Evolutionary conservation across 306 rosid genomes (phyloP).

Genomic region (Rosa chinensis): DNA sequence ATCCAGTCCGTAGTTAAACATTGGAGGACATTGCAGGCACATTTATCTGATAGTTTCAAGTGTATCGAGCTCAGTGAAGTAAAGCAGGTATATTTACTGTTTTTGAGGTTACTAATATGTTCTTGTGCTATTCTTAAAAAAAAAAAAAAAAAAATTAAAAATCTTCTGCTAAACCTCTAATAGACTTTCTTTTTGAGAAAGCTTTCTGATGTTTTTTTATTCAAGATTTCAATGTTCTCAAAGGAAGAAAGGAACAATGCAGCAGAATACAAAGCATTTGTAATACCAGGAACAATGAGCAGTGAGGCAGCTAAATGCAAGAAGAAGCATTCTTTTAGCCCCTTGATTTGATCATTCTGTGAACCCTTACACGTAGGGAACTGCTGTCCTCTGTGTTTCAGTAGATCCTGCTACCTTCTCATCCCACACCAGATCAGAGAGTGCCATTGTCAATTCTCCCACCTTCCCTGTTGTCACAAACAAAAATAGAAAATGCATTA

Average conservation of each 20-base stretch:
- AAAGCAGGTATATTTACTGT: background rate
- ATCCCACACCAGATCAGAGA: constrained; percentile 74
- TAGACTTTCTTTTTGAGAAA: constrained; percentile 5
- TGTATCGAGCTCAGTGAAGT: background rate
- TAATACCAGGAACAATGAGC: constrained; percentile 21
- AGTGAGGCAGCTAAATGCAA: constrained; percentile 20
- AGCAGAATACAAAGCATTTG: constrained; percentile 6
- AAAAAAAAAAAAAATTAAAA: too few relatives aligned
- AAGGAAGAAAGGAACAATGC: constrained; percentile 11
- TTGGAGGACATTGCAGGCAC: background rate
- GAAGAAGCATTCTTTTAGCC: constrained; percentile 10
- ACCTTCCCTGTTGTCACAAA: constrained; percentile 51
- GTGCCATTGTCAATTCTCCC: constrained; percentile 78
- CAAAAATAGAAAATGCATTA: background rate
- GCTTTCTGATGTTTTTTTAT: constrained; percentile 17
- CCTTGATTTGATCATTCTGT: constrained; percentile 16
- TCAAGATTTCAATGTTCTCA: constrained; percentile 19
- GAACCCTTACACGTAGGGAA: constrained; percentile 42
- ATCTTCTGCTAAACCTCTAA: background rate
- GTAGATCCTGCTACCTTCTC: constrained; percentile 74
- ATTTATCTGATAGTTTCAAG: background rate
- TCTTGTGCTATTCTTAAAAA: too few relatives aligned
- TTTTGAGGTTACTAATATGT: background rate
- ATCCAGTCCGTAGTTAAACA: background rate
- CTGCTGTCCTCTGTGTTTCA: constrained; percentile 51